Evolutionary conservation across 768 basidiomycete genomes (phyloP), one percentile per base, ranked within the genome.

Genomic region (Hericium erinaceus): DNA sequence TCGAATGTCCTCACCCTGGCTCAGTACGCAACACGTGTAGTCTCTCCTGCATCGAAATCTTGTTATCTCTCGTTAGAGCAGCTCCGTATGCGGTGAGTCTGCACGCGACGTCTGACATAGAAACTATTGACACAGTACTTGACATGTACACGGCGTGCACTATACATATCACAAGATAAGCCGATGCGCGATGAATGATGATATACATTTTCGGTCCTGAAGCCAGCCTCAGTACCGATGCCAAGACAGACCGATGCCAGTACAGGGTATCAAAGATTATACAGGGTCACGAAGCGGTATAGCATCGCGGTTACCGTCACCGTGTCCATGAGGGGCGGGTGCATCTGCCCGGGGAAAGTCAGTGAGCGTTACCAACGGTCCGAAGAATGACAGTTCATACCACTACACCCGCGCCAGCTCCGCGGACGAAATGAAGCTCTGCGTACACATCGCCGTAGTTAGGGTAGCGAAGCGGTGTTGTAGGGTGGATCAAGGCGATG

Each of bases 261-360:
- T 49, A 39, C 49, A 28, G 28, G 44, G 48, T 22, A 52, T 63
- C 38, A 61, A 50, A 78, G 72, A 60, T 75, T 76, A 62, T 76
- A 79, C 37, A 74, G 71, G 58, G 72, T 75, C 64, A 85, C 87
- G 70, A 89, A 88, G 51, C 91, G 84, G 73, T 88, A 91, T 39
- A 92, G 77, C 89, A 92, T 91, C 55, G 83, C 82, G 28, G 89
- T 89, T 63, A 92, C 83, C 26, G 85, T 86, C 60, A 92, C 89
- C 48, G 81, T 83, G 75, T 92, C 89, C 90, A 92, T 92, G 71
- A 92, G 84, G 63, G 90, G 90, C 54, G 89, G 89, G 68, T 90
- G 89, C 77, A 83, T 87, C 89, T 90, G 67, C 54, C 58, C 52
- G 40, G 56, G 55, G 40, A n/a, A 46, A 52, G 18, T 51, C 53